A percentile compares a stretch with the other conserved stretches of the same genome.
Evolutionary conservation across 208 protist species (phyloP).

Genomic region (Blastocrithidia nonstop): DNA sequence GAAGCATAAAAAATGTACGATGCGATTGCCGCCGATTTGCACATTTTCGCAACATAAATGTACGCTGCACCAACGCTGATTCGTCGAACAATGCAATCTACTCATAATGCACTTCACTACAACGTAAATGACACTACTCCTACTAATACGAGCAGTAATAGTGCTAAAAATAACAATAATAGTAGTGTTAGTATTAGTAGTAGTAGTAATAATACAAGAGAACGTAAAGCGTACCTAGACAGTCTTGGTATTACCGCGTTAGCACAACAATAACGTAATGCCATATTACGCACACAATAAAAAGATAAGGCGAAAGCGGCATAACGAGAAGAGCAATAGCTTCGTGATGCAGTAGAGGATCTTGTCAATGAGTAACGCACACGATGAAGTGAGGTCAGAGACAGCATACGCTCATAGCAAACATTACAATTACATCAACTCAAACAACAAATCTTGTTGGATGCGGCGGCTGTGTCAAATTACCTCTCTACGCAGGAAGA

Average conservation of each 20-base stretch:
- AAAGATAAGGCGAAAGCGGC: constrained; percentile 22
- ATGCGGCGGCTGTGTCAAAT: constrained; percentile 15
- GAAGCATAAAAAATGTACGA: constrained; percentile 33
- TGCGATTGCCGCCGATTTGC: constrained; percentile 47
- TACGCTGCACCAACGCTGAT: constrained; percentile 13
- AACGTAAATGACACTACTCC: constrained; percentile 14
- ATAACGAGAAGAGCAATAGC: constrained; percentile 14
- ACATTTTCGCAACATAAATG: constrained; percentile 41
- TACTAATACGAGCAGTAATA: constrained; percentile 12
- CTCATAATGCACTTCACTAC: constrained; percentile 50
- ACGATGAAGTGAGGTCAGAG: constrained; percentile 20
- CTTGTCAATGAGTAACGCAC: constrained; percentile 14
- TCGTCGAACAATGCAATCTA: constrained; percentile 17
- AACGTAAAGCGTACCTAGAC: constrained; percentile 20
- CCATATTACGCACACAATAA: constrained; percentile 14
- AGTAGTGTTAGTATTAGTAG: neutral
- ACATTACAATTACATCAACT: constrained; percentile 7
- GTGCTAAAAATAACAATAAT: neutral
- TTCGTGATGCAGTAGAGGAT: too few relatives aligned
- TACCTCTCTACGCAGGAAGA: constrained; percentile 32
- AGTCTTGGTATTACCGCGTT: constrained; percentile 16
- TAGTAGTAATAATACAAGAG: constrained; percentile 13
- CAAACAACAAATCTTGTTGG: constrained; percentile 16
- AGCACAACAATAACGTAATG: constrained; percentile 34
- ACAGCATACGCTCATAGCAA: constrained; percentile 15